Base-by-base conservation (phyloP, 1,284 basidiomycete species). In the Moesziomyces antarcticus region DNA sequence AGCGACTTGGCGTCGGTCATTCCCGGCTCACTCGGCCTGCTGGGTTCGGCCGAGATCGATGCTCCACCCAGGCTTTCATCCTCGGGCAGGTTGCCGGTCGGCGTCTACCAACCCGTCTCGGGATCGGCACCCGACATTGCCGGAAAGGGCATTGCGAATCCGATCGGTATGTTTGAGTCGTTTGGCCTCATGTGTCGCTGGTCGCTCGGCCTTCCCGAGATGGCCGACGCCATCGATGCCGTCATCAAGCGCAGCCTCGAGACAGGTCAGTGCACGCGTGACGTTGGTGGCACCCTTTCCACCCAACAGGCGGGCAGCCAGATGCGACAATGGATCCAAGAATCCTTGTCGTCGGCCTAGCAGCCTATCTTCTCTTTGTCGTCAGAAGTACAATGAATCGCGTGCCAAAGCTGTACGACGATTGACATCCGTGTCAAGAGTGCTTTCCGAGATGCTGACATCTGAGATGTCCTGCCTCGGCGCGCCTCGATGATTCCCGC, bases 21-120 rank as follows among this genome's bases (percentile, higher is more conserved):
- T 24, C 66, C 71, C 16, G 71, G 71, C 8, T 73, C 71, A 22
- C 66, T 73, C 6, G 96, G 96, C 61, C 89, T 99, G 27, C 88
- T 98, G 16, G 95, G 96, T 22, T 98, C 96, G 14, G 96, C 96
- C n/a, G 97, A 94, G 18, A 89, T 97, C 16, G 92, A 94, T 8
- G 94, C 93, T 46, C 91, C 94, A n/a, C 96, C 96, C 1, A 89
- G 20, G 22, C 25, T 46, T 25, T 53, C 54, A 14, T 43, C 50
- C 21, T 37, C 54, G n/a, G 60, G 42, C 14, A 51, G 60, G 21
- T 27, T 65, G 24, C 88, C 90, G 21, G 86, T 84, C 11, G 96
- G 96, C 45, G 86, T 99, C 56, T 98, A 98, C 87, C 96, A 98
- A 85, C 95, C 96, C 61, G 95, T 96, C 43, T 83, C 83, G 50